Evolutionary conservation across 148 eudicot genomes (phyloP).

Genomic region (Vaccinium corymbosum): DNA sequence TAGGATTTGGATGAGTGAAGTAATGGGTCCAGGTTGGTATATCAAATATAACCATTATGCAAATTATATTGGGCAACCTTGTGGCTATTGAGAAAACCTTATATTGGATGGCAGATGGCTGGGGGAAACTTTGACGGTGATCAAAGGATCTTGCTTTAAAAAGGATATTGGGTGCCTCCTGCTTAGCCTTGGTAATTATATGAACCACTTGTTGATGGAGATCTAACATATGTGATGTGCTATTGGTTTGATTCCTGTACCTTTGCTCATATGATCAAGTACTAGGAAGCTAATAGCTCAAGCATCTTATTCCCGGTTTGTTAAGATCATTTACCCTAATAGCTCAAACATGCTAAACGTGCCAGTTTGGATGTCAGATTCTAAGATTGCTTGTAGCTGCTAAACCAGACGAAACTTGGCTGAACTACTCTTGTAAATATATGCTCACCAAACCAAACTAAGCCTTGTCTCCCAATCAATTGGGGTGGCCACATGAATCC

Average conservation of each 20-base stretch:
- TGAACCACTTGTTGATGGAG: background rate
- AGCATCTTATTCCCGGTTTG: background rate
- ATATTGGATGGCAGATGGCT: background rate
- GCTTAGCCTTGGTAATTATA: background rate
- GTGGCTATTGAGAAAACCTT: background rate
- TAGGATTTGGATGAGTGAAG: background rate
- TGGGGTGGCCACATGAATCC: background rate
- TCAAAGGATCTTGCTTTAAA: background rate
- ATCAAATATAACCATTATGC: background rate
- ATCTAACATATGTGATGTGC: background rate
- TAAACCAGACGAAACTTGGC: background rate
- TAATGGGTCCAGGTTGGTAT: background rate
- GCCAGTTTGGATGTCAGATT: background rate
- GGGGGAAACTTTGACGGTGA: background rate
- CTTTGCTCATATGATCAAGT: background rate
- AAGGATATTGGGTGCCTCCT: background rate
- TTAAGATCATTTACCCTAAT: background rate
- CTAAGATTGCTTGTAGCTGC: background rate
- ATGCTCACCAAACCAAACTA: background rate
- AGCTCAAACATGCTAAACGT: too few relatives aligned
- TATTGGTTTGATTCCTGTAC: background rate
- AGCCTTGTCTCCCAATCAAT: background rate
- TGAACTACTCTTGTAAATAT: background rate
- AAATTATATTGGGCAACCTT: background rate
- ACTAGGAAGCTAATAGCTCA: background rate